Evolutionary conservation across 345 rosid species (phyloP).

Genomic region (Chamaenerion angustifolium): DNA sequence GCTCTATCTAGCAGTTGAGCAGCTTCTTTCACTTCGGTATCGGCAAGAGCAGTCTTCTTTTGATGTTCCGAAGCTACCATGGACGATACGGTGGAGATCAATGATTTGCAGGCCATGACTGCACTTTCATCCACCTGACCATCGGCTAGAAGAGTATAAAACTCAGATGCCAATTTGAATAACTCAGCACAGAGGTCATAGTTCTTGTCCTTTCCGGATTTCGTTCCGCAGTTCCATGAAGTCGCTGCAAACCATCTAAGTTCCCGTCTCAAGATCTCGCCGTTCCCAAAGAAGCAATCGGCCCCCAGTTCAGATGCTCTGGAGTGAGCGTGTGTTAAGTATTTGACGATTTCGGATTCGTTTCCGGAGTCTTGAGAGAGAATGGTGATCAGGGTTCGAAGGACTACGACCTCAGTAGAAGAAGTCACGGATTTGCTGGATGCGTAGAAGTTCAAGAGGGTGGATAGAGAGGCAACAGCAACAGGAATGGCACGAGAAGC

Average conservation of each 20-base stretch:
- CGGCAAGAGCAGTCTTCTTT: constrained; percentile 30
- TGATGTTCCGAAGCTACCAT: constrained; percentile 63
- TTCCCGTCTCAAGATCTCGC: constrained; percentile 71
- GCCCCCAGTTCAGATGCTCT: constrained; percentile 57
- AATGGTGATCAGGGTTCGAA: constrained; percentile 71
- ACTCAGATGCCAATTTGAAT: constrained; percentile 47
- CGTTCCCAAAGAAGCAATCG: constrained; percentile 62
- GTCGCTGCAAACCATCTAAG: constrained; percentile 73
- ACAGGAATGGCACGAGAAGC: constrained; percentile 67
- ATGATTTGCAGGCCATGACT: constrained; percentile 48
- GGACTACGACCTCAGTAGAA: constrained; percentile 54
- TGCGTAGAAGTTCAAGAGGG: constrained; percentile 45
- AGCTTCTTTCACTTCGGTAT: constrained; percentile 50
- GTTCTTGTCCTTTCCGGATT: constrained; percentile 57
- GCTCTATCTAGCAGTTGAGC: constrained; percentile 62
- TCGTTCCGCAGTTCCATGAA: constrained; percentile 75
- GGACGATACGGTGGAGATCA: constrained; percentile 58
- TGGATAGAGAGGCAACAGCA: constrained; percentile 69
- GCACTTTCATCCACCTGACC: constrained; percentile 37
- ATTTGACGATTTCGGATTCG: constrained; percentile 49
- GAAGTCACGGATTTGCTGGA: constrained; percentile 54
- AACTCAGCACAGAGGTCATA: constrained; percentile 57
- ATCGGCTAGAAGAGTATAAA: constrained; percentile 28
- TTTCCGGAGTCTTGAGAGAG: constrained; percentile 42
- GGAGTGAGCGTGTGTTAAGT: constrained; percentile 33